Conservation (phyloP, 2,329 filamentous ascomycete genomes). For the Cytospora schulzeri region DNA sequence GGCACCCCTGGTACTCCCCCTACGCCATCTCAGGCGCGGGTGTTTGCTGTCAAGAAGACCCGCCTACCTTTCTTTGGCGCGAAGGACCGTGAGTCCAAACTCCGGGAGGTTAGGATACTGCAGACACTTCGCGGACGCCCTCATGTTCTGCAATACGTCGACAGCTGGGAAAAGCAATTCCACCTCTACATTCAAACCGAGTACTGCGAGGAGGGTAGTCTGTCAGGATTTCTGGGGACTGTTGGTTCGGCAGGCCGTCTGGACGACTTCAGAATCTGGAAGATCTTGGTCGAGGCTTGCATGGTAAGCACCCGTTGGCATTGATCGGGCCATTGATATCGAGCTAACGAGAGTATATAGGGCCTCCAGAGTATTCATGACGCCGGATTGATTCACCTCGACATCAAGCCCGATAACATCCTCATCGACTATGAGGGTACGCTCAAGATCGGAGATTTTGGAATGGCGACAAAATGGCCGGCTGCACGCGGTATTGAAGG, state of each 20-base stretch:
- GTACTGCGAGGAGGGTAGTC: constrained; percentile 90
- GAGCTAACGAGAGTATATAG: constrained; percentile 50
- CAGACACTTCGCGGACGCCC: constrained; percentile 77
- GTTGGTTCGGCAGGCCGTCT: constrained; percentile 82
- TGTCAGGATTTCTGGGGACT: constrained; percentile 82
- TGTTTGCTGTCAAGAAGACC: constrained; percentile 94
- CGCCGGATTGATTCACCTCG: constrained; percentile 81
- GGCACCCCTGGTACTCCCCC: constrained; percentile 56
- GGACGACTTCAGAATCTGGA: constrained; percentile 98
- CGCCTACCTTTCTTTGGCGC: constrained; percentile 76
- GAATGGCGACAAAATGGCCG: constrained; percentile 78
- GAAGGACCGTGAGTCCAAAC: constrained; percentile 78
- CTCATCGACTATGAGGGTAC: constrained; percentile 79
- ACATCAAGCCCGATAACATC: constrained; percentile 84
- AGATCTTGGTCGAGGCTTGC: constrained; percentile 85
- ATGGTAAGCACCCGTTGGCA: constrained; percentile 59
- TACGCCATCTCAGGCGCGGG: constrained; percentile 56
- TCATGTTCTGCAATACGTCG: constrained; percentile 81
- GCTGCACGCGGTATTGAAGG: constrained; percentile 77
- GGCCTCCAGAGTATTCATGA: constrained; percentile 90
- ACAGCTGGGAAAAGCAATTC: constrained; percentile 84
- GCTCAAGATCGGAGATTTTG: constrained; percentile 85
- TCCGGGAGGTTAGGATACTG: constrained; percentile 81
- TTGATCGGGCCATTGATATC: background rate
- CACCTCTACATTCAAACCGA: constrained; percentile 97